Base-by-base conservation (phyloP, 805 yeast genomes). In the Suhomyces xylopsoci region DNA sequence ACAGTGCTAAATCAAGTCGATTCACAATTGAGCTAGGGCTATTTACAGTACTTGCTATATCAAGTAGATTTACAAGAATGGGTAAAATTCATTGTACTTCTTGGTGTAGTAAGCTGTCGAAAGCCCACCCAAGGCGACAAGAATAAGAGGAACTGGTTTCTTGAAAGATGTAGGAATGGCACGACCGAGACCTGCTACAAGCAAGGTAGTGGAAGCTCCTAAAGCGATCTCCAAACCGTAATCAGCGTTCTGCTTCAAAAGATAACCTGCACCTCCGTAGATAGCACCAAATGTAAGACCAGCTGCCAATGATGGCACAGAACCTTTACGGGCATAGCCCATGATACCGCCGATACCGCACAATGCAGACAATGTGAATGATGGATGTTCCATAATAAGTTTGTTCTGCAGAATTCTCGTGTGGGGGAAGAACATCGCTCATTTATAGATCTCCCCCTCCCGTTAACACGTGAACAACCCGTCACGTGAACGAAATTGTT, bases 141-240 rank as follows among this genome's bases (percentile, higher is more conserved):
- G 76, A 15, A 76, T 65, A 48, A 88, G 63, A 2, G 97, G 97
- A 52, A 92, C 81, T 0, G 96, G 93, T 64, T 88, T 88, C 56
- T 74, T 76, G 68, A 85, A 83, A 5, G 70, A 64, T 7, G 83
- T 76, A 34, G 83, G 82, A 50, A 81, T 55, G 7, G 90, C 83
- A 63, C 97, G 81, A 32, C 83, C 81, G n/a, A 87, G 59, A 26
- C 96, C 91, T 7, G 93, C 92, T 41, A 79, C 79, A 9, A 87
- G 68, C 60, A 92, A 78, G 15, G 88, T 62, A 1, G 83, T 60
- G 5, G 96, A 85, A 1, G 92, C 81, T 10, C 84, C 87, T 51
- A 91, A 71, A 0, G 97, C 96, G 15, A 87, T 66, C 65, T 88
- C 92, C 58, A 92, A 77, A 44, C 97, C 97, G 70, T 81, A 82